Evolutionary conservation across 768 basidiomycete species (phyloP).

Genomic region (Myochromella boudieri): DNA sequence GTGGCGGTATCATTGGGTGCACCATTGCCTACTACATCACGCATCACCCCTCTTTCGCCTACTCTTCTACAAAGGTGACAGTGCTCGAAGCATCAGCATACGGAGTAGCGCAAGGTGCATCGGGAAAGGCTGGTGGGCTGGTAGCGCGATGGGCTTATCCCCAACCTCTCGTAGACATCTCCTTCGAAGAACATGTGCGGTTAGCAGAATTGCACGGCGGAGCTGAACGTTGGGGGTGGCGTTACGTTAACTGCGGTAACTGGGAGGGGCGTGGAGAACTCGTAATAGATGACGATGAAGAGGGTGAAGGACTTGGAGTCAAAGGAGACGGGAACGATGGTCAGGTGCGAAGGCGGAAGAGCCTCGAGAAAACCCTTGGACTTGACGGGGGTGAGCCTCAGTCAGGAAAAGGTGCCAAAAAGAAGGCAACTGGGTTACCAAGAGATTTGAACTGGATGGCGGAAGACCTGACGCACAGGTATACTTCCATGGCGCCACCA

Average conservation of each 20-base stretch:
- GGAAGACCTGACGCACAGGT: conserved; percentile 58
- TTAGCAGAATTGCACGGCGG: conserved; percentile 74
- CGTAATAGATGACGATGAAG: conserved; percentile 16
- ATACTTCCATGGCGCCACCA: conserved; percentile 55
- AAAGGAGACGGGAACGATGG: conserved; percentile 10
- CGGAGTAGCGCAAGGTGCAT: conserved; percentile 75
- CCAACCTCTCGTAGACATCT: conserved; percentile 65
- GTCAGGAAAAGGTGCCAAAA: conserved; percentile 14
- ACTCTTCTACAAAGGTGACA: conserved; percentile 45
- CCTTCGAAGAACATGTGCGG: conserved; percentile 71
- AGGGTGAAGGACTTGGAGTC: conserved; percentile 28
- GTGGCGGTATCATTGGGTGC: conserved; percentile 86
- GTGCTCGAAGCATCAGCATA: conserved; percentile 69
- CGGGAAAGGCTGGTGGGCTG: conserved; percentile 83
- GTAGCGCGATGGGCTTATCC: conserved; percentile 87
- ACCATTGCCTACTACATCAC: conserved; percentile 82
- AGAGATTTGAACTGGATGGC: conserved; percentile 55
- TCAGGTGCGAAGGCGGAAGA: conserved; percentile 37
- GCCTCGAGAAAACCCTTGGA: conserved; percentile 56
- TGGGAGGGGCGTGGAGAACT: conserved; percentile 67
- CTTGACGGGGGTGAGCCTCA: conserved; percentile 30
- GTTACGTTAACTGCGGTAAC: conserved; percentile 68
- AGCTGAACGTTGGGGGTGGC: conserved; percentile 77
- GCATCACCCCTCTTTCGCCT: conserved; percentile 48
- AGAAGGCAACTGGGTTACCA: conserved; percentile 40